Evolutionary conservation across 345 rosid species (phyloP).

Genomic region (Syzygium grande): DNA sequence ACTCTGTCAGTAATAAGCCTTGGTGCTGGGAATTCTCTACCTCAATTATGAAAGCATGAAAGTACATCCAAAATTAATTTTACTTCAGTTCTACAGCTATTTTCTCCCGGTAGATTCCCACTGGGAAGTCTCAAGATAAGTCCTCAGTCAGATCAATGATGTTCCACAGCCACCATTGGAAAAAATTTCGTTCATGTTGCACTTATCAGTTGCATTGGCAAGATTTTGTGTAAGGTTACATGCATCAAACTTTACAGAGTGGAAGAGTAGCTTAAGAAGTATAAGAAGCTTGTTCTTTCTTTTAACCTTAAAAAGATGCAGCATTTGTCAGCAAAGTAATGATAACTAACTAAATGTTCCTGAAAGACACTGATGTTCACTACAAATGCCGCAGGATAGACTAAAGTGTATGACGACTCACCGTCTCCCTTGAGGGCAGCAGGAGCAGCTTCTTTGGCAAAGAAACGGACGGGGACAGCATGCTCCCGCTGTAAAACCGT

Average conservation of each 20-base stretch:
- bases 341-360: not conserved
- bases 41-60: not conserved
- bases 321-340: not conserved
- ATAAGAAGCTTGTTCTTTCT: not conserved
- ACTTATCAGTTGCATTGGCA: not conserved
- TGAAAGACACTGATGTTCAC: not conserved
- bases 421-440: slow-evolving; percentile 77
- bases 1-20: not conserved
- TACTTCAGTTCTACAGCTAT: not conserved
- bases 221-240: not conserved
- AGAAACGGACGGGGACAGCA: slow-evolving; percentile 55
- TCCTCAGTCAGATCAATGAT: not conserved
- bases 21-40: not conserved
- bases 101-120: not conserved
- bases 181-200: not conserved
- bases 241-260: not conserved
- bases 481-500: slow-evolving; percentile 39
- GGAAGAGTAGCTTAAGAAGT: not conserved
- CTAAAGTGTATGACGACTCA: slow-evolving; percentile 15
- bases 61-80: not conserved
- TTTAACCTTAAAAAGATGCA: not conserved
- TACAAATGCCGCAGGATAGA: not conserved
- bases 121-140: not conserved
- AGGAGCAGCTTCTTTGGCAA: slow-evolving; percentile 70
- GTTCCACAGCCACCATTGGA: not conserved